A percentile compares a stretch with the other conserved stretches of the same genome.
These are phyloP conservation scores for Bipolaris victoriae DNA, from an alignment of 2,329 filamentous ascomycete species.

Conservation along the genomic window DNA sequence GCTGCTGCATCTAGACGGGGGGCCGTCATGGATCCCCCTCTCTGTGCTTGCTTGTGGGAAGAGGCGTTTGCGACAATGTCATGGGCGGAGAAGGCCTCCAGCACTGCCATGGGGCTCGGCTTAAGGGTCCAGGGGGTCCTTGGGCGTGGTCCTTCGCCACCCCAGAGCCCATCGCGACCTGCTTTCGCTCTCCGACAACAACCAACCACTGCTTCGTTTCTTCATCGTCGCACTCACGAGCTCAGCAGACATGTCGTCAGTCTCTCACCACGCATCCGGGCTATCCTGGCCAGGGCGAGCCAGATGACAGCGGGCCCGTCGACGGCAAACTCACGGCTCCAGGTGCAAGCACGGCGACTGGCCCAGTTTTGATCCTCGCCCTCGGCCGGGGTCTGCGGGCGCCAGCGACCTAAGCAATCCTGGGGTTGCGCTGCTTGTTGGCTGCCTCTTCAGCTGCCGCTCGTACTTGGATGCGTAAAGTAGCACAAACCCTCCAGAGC, in stretches of 20 bases:
- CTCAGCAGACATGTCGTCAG: slow-evolving; percentile 2
- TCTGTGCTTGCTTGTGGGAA: not conserved
- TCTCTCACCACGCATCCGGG: not conserved
- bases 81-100: slow-evolving; percentile 19
- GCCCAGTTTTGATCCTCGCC: slow-evolving; percentile 9
- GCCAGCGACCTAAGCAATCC: slow-evolving; percentile 12
- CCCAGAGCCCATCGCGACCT: too few relatives aligned
- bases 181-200: too few relatives aligned
- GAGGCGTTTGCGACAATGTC: not conserved
- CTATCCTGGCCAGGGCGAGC: not conserved
- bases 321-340: not conserved
- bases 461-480: too few relatives aligned
- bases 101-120: slow-evolving; percentile 10
- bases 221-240: not conserved
- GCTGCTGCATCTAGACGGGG: slow-evolving; percentile 3
- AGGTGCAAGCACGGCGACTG: not conserved
- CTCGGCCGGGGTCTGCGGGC: slow-evolving; percentile 6
- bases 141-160: not conserved
- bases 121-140: slow-evolving; percentile 10
- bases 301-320: slow-evolving; percentile 6
- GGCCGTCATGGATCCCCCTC: not conserved
- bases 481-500: too few relatives aligned
- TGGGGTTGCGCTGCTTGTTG: slow-evolving; percentile 5
- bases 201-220: not conserved
- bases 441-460: not conserved